These are phyloP conservation scores for Cladorrhinum samala DNA, from an alignment of 495 filamentous ascomycete genomes.

Conservation along the genomic window DNA sequence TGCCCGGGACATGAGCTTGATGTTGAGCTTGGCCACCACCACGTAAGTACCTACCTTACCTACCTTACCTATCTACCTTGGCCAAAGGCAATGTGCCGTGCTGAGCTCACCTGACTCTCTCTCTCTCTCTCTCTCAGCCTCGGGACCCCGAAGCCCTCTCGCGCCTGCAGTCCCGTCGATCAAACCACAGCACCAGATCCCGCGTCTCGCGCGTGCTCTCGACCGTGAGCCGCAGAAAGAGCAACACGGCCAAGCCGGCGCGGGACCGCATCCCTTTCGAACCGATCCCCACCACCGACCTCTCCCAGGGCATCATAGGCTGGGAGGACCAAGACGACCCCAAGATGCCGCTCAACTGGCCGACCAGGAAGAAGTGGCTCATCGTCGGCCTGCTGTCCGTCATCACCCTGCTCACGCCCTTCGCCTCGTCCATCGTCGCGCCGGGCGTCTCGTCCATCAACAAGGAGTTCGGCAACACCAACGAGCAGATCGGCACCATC, in stretches of 20 bases:
- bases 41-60: constrained; percentile 5
- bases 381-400: constrained; percentile 46
- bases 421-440: constrained; percentile 61
- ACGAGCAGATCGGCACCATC: constrained; percentile 29
- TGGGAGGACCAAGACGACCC: constrained; percentile 64
- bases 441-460: constrained; percentile 51
- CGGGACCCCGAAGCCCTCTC: constrained; percentile 4
- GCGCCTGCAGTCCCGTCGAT: constrained; percentile 12
- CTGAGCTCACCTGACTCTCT: background rate
- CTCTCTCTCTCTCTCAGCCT: background rate
- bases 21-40: constrained; percentile 14
- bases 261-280: constrained; percentile 19
- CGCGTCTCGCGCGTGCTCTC: constrained; percentile 19
- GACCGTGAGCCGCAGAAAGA: constrained; percentile 14
- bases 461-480: constrained; percentile 44
- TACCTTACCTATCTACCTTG: background rate
- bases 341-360: constrained; percentile 66
- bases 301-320: constrained; percentile 44
- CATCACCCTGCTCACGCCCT: constrained; percentile 56
- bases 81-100: no score
- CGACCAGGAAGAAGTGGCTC: constrained; percentile 57
- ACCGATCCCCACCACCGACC: constrained; percentile 37
- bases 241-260: background rate
- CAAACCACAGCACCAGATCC: constrained; percentile 11
- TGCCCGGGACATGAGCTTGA: constrained; percentile 19